Evolutionary conservation across 495 filamentous ascomycete species (phyloP), one percentile per base, ranked within the genome.

Genomic region (Tuber umbilicatum): DNA sequence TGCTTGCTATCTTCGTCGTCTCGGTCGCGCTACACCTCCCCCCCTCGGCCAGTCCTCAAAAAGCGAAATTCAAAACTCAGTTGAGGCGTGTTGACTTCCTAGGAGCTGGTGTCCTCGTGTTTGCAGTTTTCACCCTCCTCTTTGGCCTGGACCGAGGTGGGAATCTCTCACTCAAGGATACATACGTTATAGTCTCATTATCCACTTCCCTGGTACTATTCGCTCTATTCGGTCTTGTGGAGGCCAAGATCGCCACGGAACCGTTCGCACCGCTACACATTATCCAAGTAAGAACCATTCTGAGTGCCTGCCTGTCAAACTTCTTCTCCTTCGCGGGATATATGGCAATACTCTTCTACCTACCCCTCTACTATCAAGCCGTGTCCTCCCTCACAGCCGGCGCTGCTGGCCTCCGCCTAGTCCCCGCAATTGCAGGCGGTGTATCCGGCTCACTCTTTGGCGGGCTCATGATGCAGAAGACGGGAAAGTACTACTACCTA

Each of bases 191-290:
- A 42, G 83, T 85, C 23, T 87, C 89, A 1, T 83, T 94, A 10
- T 84, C 83, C 67, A 78, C 89, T 17, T 89, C 90, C 0, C 79
- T 89, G 0, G 83, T 86, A 0, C 83, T 95, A 3, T 92, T 94
- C 79, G 82, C 86, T 35, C 70, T 90, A 23, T 96, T 97, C 80
- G 76, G 91, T 23, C 82, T 91, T 40, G 87, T 95, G 37, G 93
- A 97, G 83, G 85, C 87, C 72, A 87, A 88, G 73, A 83, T 92
- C n/a, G 92, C 92, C 1, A 79, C 87, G 0, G 89, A 93, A 50
- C 93, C 93, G 9, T 94, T 95, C 75, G 93, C 92, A 3, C 93
- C 93, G 0, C 87, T 89, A 12, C 92, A 89, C 72, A 90, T 97
- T 75, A 91, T 97, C 74, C 91, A 94, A 79, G 86, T 91, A 81